Percentiles rank a stretch among this genome's conserved stretches.
Evolutionary conservation across 192 early-diverging fungal species (phyloP).

Genomic region (Rhizoclosmatium sp.): DNA sequence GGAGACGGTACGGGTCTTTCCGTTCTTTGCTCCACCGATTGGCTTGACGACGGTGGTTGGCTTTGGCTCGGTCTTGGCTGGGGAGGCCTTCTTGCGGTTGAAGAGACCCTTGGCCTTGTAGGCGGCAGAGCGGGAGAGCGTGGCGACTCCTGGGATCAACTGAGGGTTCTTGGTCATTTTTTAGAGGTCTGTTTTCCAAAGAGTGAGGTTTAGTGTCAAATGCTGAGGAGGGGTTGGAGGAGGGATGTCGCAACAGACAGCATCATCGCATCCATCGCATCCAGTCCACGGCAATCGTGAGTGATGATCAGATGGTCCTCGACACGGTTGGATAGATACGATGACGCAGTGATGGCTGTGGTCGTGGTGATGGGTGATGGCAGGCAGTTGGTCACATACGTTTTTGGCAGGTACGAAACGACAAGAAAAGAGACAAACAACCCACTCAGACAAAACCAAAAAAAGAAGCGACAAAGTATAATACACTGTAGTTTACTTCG

Average conservation of each 20-base stretch:
- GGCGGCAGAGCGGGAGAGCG: slow-evolving; percentile 81
- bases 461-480: too few species aligned
- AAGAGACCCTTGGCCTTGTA: slow-evolving; percentile 89
- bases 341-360: not conserved
- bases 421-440: too few species aligned
- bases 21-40: slow-evolving; percentile 87
- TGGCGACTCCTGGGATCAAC: slow-evolving; percentile 85
- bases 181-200: not conserved
- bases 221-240: not conserved
- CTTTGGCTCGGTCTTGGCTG: slow-evolving; percentile 55
- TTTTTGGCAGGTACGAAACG: too few species aligned
- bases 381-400: not conserved
- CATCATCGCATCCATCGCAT: not conserved
- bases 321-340: too few species aligned
- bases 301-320: not conserved
- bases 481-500: not conserved
- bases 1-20: slow-evolving; percentile 72
- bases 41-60: slow-evolving; percentile 69
- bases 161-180: slow-evolving; percentile 70
- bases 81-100: slow-evolving; percentile 82
- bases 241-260: not conserved
- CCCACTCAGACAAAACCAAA: too few species aligned
- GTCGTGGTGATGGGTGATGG: not conserved
- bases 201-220: not conserved
- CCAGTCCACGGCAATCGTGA: not conserved